These are phyloP conservation scores for Hirschfeldia incana DNA, from an alignment of 345 rosid genomes.

Conservation along the genomic window DNA sequence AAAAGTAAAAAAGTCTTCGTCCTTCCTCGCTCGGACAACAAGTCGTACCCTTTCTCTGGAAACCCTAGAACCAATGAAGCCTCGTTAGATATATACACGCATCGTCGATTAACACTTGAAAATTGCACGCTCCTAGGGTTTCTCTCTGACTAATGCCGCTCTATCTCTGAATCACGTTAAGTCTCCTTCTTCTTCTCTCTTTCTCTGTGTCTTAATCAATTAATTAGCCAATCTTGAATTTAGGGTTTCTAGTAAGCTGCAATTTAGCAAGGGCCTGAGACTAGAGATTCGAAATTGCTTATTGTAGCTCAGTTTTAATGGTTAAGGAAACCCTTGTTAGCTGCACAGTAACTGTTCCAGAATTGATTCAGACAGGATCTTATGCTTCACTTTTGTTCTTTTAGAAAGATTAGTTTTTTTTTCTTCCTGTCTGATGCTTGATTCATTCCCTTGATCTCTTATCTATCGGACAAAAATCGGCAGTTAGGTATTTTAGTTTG, in stretches of 20 bases:
- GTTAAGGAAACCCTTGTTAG: background rate
- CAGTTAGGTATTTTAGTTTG: background rate
- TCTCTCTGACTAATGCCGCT: background rate
- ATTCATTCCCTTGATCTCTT: conserved; percentile 18
- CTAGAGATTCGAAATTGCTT: background rate
- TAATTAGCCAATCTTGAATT: background rate
- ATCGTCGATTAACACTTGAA: background rate
- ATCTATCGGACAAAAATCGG: background rate
- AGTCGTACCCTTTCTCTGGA: background rate
- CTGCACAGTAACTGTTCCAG: conserved; percentile 7
- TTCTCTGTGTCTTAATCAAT: background rate
- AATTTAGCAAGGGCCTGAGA: background rate
- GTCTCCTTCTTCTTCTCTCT: background rate
- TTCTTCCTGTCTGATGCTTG: background rate
- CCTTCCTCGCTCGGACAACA: conserved; percentile 1
- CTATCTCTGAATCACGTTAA: background rate
- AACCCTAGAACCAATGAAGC: conserved; percentile 17
- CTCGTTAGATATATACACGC: conserved; percentile 1
- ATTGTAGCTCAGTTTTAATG: background rate
- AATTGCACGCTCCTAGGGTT: conserved; percentile 29
- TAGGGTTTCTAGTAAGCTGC: conserved; percentile 12
- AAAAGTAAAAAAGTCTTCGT: conserved; percentile 2
- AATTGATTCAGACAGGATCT: conserved; percentile 19
- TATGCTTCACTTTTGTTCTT: background rate
- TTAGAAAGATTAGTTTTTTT: background rate